Evolutionary conservation across 495 filamentous ascomycete species (phyloP).

Genomic region (Penicillium atrosanguineum): DNA sequence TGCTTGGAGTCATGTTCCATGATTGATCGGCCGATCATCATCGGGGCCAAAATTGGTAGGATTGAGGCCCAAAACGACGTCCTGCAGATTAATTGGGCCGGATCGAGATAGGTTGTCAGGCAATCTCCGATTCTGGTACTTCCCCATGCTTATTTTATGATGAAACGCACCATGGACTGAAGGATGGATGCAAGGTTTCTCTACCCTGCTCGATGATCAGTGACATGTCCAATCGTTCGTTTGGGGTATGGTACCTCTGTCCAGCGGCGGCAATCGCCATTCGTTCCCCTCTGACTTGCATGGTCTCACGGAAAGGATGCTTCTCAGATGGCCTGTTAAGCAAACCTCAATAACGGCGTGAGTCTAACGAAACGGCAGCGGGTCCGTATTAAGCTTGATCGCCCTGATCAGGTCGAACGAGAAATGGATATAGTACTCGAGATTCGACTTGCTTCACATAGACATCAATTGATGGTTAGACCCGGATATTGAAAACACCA

Average conservation of each 20-base stretch:
- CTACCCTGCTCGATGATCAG: neutral
- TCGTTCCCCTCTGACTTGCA: neutral
- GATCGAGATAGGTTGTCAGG: neutral
- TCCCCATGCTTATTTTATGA: neutral
- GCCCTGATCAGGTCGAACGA: neutral
- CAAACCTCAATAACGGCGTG: too few relatives aligned
- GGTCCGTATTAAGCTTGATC: neutral
- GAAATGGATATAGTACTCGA: neutral
- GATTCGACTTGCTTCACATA: neutral
- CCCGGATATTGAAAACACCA: too few relatives aligned
- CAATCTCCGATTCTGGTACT: neutral
- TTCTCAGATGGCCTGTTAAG: neutral
- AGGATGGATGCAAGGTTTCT: neutral
- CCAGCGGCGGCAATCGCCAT: conserved; percentile 4
- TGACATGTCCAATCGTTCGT: conserved; percentile 1
- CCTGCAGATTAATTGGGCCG: neutral
- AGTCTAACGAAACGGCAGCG: neutral
- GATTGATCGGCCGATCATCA: neutral
- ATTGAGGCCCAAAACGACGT: neutral
- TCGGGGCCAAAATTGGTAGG: neutral
- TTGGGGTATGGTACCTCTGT: neutral
- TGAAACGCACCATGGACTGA: neutral
- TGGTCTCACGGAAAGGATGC: neutral
- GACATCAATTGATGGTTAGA: too few relatives aligned
- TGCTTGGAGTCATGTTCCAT: neutral